phyloP scores from a whole-genome alignment of 768 basidiomycete genomes.

The Rhodotorula paludigena region DNA sequence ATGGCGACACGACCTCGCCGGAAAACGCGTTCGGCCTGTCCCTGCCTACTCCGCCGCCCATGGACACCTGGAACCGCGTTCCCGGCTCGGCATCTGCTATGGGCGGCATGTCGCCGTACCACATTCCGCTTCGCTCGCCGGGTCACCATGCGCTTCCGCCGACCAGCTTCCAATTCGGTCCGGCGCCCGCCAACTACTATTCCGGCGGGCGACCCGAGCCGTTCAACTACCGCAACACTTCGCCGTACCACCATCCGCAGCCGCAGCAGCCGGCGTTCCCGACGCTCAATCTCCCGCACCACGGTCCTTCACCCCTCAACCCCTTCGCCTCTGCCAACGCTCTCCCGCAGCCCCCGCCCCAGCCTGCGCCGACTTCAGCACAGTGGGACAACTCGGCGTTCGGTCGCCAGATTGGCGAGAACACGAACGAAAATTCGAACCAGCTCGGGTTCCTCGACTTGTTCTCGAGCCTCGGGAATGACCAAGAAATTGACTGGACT shows the following conservation, averaged over 20 bases:
- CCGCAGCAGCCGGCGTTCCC: constrained; percentile 16
- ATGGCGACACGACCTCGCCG: constrained; percentile 16
- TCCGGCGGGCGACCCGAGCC: constrained; percentile 20
- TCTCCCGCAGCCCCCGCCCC: background rate
- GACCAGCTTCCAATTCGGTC: constrained; percentile 14
- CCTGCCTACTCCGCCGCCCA: constrained; percentile 26
- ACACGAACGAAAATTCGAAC: background rate
- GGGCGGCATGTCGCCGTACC: constrained; percentile 23
- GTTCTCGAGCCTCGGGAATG: constrained; percentile 12
- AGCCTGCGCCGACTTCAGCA: background rate
- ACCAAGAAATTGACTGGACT: constrained; percentile 33
- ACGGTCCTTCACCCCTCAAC: constrained; percentile 21
- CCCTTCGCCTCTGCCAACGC: constrained; percentile 21
- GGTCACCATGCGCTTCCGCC: constrained; percentile 11
- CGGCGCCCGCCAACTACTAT: constrained; percentile 16
- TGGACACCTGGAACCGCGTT: constrained; percentile 7
- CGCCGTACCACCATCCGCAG: constrained; percentile 4
- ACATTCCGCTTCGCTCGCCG: constrained; percentile 13
- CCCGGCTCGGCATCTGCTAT: background rate
- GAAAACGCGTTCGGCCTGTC: constrained; percentile 28
- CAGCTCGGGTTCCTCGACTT: constrained; percentile 35
- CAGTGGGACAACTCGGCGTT: constrained; percentile 32
- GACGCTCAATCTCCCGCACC: constrained; percentile 15
- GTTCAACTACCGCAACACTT: constrained; percentile 3
- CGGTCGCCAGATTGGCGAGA: constrained; percentile 24